Evolutionary conservation across 306 rosid genomes (phyloP), one percentile per base, ranked within the genome.

Genomic region (Fragaria nilgerrensis): DNA sequence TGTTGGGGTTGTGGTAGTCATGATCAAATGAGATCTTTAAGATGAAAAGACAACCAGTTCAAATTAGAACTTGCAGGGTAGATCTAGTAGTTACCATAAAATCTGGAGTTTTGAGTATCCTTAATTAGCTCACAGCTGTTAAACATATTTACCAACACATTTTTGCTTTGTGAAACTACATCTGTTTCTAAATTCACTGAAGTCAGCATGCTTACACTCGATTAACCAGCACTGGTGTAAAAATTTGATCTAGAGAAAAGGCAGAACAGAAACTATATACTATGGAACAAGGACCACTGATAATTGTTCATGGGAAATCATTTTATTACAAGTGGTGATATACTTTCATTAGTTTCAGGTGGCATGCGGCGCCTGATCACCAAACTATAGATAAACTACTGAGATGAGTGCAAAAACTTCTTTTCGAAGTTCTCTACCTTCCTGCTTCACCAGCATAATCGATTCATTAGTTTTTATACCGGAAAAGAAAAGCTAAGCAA

Each of bases 1-100:
- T 59, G 58, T 81, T 82, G 67, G 79, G 91, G 78, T 73, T 87
- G 90, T 87, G 98, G 90, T 10, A 58, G 90, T 77, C 90, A 90
- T 94, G 90, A 91, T 91, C 81, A 82, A 64, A 62, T 71, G 52
- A 37, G 73, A 68, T 4, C 66, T 85, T 82, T 41, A 20, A 7
- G 64, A 64, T 75, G 72, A 67, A 68, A 83, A 27, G 70, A 73
- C 75, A 81, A 75, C 44, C 32, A 53, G 77, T 22, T 74, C 2
- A 50, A 23, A 20, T 61, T 61, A 13, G 63, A 48, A 25, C 29
- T 76, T 76, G 62, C 68, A 53, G 86, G 69, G 49, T 70, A 76
- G 53, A 41, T 52, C 22, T 78, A 69, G 32, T 36, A 34, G 70
- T 66, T 66, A 67, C 50, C 50, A 20, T 1, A 15, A 19, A 37